A percentile compares a stretch with the other conserved stretches of the same genome.
Conservation (phyloP, 2,329 filamentous ascomycete species). For the Torrubiella hemipterigena region DNA sequence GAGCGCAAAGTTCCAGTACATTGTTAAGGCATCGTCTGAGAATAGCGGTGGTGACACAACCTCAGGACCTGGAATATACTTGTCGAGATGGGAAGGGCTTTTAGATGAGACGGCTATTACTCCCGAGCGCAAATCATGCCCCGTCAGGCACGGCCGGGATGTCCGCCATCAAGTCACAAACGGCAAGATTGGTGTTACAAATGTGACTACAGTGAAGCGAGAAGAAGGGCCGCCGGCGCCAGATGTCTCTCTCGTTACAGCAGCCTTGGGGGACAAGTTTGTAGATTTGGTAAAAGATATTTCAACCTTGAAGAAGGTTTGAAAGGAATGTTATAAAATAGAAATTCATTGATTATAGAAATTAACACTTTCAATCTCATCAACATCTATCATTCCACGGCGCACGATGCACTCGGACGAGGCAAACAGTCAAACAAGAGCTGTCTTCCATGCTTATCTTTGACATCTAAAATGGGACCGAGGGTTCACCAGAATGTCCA, state of each 20-base stretch:
- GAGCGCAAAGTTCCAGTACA: conserved; percentile 37
- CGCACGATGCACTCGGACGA: too few relatives aligned
- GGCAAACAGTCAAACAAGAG: too few relatives aligned
- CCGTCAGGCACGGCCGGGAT: conserved; percentile 40
- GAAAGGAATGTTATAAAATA: too few relatives aligned
- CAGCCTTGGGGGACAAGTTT: conserved; percentile 15
- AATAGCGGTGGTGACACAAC: conserved; percentile 19
- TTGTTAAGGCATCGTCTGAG: conserved; percentile 31
- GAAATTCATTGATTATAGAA: background rate
- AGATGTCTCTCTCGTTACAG: conserved; percentile 28
- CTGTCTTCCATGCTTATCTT: too few relatives aligned
- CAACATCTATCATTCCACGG: too few relatives aligned
- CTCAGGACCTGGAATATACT: conserved; percentile 59
- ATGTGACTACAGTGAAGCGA: conserved; percentile 12
- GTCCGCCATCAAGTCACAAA: conserved; percentile 29
- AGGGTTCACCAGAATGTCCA: too few relatives aligned
- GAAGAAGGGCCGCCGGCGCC: conserved; percentile 21
- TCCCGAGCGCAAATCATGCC: conserved; percentile 24
- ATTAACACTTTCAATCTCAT: too few relatives aligned
- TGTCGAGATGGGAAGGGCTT: conserved; percentile 59
- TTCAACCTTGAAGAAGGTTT: too few relatives aligned
- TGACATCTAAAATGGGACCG: too few relatives aligned
- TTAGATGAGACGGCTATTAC: conserved; percentile 60
- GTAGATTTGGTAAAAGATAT: background rate
- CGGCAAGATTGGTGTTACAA: conserved; percentile 30